These are phyloP conservation scores for Fusarium metavorans DNA, from an alignment of 2,329 filamentous ascomycete genomes.

Conservation along the genomic window DNA sequence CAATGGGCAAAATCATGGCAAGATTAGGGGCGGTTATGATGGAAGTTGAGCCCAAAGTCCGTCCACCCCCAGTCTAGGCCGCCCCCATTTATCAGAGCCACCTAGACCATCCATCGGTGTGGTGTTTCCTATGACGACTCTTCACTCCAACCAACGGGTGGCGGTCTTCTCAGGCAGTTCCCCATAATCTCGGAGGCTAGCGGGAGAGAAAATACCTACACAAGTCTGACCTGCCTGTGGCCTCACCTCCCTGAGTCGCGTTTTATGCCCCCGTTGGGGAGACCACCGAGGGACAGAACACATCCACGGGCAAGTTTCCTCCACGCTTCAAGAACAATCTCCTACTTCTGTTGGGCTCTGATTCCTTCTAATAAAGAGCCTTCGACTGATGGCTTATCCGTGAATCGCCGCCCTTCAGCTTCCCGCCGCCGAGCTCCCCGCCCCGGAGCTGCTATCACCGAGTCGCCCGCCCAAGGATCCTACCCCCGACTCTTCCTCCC, in stretches of 20 bases:
- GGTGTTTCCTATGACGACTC: not conserved
- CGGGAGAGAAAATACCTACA: too few species aligned
- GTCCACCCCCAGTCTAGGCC: not conserved
- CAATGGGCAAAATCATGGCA: not conserved
- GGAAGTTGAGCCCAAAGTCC: not conserved
- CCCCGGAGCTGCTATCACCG: not conserved
- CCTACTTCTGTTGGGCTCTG: not conserved
- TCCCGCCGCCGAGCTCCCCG: not conserved
- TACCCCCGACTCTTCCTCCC: not conserved
- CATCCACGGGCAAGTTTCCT: not conserved
- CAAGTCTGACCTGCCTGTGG: too few species aligned
- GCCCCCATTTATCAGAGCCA: not conserved
- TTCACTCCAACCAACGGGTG: not conserved
- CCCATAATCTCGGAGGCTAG: not conserved
- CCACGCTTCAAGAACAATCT: not conserved
- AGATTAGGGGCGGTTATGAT: not conserved
- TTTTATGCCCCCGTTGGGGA: too few species aligned
- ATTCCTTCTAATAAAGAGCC: not conserved
- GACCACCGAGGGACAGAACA: not conserved
- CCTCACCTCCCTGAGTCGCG: too few species aligned
- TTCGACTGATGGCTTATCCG: not conserved
- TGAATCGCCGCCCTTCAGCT: not conserved
- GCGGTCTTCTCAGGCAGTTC: not conserved
- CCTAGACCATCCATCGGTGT: not conserved
- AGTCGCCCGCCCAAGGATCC: not conserved